Evolutionary conservation across 208 protist genomes (phyloP).

Genomic region (Crithidia fasciculata): DNA sequence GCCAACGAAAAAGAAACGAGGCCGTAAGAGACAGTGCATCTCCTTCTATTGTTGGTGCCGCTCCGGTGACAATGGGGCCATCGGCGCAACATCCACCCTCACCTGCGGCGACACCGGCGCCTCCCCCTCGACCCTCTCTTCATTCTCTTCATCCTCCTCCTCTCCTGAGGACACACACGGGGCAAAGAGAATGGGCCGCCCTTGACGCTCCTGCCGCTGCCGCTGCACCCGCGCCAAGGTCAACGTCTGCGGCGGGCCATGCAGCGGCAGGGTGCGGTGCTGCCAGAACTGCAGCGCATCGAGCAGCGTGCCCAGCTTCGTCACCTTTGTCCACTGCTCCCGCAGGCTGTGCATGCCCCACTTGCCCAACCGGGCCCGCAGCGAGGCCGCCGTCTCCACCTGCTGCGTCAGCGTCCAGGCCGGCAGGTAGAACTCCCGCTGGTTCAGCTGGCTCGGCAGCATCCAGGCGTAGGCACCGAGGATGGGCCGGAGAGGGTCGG

Average conservation of each 20-base stretch:
- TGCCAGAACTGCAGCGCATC: slow-evolving; percentile 53
- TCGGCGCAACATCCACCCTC: neutral
- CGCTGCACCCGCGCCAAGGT: slow-evolving; percentile 38
- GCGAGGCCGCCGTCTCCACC: slow-evolving; percentile 54
- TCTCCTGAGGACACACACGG: slow-evolving; percentile 26
- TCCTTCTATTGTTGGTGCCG: neutral
- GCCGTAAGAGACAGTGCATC: neutral
- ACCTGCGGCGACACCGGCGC: neutral
- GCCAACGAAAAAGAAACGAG: neutral
- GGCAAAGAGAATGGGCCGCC: slow-evolving; percentile 7
- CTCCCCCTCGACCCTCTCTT: neutral
- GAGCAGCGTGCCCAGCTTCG: slow-evolving; percentile 66
- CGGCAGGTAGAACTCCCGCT: slow-evolving; percentile 58
- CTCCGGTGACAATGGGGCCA: neutral
- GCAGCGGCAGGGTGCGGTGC: slow-evolving; percentile 32
- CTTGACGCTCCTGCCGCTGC: slow-evolving; percentile 8
- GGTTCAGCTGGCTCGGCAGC: slow-evolving; percentile 60
- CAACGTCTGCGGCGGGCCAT: slow-evolving; percentile 35
- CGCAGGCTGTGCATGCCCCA: slow-evolving; percentile 69
- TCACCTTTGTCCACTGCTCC: slow-evolving; percentile 85
- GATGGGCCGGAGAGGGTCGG: slow-evolving; percentile 65
- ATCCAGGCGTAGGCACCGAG: slow-evolving; percentile 79
- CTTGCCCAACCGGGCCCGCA: slow-evolving; percentile 38
- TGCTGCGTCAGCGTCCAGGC: slow-evolving; percentile 45
- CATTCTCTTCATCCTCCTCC: slow-evolving; percentile 16